A percentile compares a stretch with the other conserved stretches of the same genome.
These are phyloP conservation scores for Eremochloa ophiuroides DNA, from an alignment of 176 grass and related monocot genomes.

Conservation along the genomic window DNA sequence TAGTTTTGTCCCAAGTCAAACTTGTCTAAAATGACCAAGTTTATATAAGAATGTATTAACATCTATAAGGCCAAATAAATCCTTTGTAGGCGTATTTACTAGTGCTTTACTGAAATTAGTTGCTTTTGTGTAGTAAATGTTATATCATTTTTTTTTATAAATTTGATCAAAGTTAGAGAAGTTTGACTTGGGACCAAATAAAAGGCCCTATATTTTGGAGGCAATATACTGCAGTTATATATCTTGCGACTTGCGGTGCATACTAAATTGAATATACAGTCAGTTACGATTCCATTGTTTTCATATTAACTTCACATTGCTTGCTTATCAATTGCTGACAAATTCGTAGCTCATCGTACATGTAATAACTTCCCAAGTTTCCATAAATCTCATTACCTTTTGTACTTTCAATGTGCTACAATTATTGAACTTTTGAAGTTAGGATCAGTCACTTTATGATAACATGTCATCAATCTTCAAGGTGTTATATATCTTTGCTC, in stretches of 20 bases:
- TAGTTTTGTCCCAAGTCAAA: neutral
- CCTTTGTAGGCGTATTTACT: neutral
- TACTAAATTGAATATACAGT: neutral
- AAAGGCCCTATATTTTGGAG: neutral
- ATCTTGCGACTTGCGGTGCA: neutral
- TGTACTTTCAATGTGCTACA: constrained; percentile 2
- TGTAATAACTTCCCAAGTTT: neutral
- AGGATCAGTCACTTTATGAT: neutral
- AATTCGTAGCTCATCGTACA: neutral
- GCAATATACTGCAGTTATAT: neutral
- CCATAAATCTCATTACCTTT: neutral
- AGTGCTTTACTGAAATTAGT: neutral
- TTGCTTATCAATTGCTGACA: neutral
- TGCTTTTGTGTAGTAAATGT: neutral
- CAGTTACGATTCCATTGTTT: neutral
- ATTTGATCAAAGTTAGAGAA: neutral
- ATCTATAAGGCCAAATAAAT: neutral
- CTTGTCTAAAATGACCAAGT: neutral
- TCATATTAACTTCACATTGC: constrained; percentile 14
- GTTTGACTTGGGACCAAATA: neutral
- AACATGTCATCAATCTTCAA: neutral
- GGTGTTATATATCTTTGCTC: neutral
- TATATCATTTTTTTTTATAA: neutral
- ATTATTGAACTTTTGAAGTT: neutral
- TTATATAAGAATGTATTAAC: neutral